Conservation (phyloP, 140 eudicot species). For the Senecio squalidus region DNA sequence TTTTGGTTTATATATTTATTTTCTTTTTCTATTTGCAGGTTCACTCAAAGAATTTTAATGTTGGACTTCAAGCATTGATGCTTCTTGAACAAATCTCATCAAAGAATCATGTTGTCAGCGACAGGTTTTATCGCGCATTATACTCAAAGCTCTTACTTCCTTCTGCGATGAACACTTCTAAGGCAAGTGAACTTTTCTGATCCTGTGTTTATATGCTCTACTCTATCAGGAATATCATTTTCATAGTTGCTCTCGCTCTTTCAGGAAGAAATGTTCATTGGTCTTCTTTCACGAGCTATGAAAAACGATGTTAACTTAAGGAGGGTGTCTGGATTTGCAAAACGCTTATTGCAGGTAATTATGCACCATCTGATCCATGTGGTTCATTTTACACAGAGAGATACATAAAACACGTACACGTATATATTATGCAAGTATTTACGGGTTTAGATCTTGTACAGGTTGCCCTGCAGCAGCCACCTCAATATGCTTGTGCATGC, state of each 20-base stretch:
- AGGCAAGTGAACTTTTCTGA: constrained; percentile 42
- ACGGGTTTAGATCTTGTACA: constrained; percentile 25
- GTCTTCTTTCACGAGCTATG: too few species aligned
- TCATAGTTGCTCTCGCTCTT: not conserved
- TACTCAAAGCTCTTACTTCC: constrained; percentile 82
- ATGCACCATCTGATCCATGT: not conserved
- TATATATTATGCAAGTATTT: constrained; percentile 12
- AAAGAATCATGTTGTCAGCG: constrained; percentile 83
- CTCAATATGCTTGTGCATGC: too few species aligned
- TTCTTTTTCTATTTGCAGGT: constrained; percentile 40
- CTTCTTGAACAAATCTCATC: constrained; percentile 89
- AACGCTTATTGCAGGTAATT: constrained; percentile 74
- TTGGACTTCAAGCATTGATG: constrained; percentile 83
- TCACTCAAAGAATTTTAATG: constrained; percentile 85
- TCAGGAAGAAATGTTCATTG: too few species aligned
- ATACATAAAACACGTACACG: not conserved
- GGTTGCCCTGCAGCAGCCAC: too few species aligned
- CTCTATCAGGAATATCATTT: not conserved
- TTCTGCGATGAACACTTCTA: constrained; percentile 87
- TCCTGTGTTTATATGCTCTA: not conserved
- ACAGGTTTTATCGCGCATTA: constrained; percentile 88
- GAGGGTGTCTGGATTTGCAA: constrained; percentile 77
- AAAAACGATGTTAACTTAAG: constrained; percentile 59
- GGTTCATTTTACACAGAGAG: not conserved
- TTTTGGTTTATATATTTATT: not conserved